phyloP scores from a whole-genome alignment of 352 stramenopile species.

The Phytophthora cajani region DNA sequence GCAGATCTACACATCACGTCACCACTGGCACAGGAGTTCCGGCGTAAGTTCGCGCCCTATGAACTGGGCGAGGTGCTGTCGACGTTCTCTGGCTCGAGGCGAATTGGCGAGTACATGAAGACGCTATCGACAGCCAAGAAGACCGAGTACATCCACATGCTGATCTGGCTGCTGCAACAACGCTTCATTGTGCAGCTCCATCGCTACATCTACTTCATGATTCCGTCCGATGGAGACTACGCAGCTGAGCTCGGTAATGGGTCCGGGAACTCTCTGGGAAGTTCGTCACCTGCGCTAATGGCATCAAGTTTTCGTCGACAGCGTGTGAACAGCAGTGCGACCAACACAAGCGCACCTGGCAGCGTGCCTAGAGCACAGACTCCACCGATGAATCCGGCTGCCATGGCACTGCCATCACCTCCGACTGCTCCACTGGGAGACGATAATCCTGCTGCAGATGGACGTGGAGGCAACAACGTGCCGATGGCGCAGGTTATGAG shows the following conservation, averaged over 20 bases:
- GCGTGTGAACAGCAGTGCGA: slow-evolving; percentile 33
- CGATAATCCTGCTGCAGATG: slow-evolving; percentile 20
- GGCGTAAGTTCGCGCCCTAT: slow-evolving; percentile 71
- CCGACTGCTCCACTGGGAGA: slow-evolving; percentile 14
- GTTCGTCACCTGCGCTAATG: slow-evolving; percentile 41
- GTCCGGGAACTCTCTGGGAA: slow-evolving; percentile 26
- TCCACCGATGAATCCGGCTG: slow-evolving; percentile 35
- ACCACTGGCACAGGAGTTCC: slow-evolving; percentile 70
- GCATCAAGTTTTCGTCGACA: slow-evolving; percentile 39
- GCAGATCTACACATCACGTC: slow-evolving; percentile 60
- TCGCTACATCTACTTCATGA: slow-evolving; percentile 89
- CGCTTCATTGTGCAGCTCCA: slow-evolving; percentile 87
- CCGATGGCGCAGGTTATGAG: slow-evolving; percentile 43
- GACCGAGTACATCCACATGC: slow-evolving; percentile 88
- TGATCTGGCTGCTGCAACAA: slow-evolving; percentile 88
- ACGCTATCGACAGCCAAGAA: slow-evolving; percentile 69
- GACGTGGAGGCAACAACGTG: slow-evolving; percentile 10
- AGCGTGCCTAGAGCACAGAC: slow-evolving; percentile 36
- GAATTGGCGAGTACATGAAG: slow-evolving; percentile 86
- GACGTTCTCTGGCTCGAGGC: slow-evolving; percentile 71
- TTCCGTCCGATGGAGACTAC: slow-evolving; percentile 70
- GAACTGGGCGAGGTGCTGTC: slow-evolving; percentile 78
- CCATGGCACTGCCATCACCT: slow-evolving; percentile 30
- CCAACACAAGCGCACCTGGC: slow-evolving; percentile 32
- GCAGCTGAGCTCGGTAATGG: slow-evolving; percentile 32